Conservation (phyloP, 2,329 filamentous ascomycete species). For the Cordyceps cateniannulata region DNA sequence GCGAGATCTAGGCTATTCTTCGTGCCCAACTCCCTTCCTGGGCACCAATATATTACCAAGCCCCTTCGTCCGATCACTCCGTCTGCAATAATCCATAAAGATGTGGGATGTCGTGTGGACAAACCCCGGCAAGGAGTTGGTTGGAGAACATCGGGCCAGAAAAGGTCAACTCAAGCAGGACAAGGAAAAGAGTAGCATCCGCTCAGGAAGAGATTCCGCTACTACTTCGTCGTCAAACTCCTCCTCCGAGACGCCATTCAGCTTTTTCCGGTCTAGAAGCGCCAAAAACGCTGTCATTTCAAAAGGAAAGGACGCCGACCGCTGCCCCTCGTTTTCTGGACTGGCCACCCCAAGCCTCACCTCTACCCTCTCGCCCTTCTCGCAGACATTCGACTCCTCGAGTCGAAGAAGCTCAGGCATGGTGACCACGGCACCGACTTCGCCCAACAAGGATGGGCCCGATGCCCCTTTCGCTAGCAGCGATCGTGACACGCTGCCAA, state of each 20-base stretch:
- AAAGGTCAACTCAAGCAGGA: slow-evolving; percentile 31
- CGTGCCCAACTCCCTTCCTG: not conserved
- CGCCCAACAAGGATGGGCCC: slow-evolving; percentile 4
- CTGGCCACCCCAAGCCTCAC: slow-evolving; percentile 20
- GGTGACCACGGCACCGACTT: slow-evolving; percentile 10
- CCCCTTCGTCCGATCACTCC: not conserved
- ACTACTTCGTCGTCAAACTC: slow-evolving; percentile 16
- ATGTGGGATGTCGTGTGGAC: slow-evolving; percentile 58
- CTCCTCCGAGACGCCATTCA: slow-evolving; percentile 14
- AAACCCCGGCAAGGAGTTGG: slow-evolving; percentile 45
- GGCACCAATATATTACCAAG: not conserved
- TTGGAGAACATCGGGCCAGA: slow-evolving; percentile 45
- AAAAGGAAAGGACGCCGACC: slow-evolving; percentile 16
- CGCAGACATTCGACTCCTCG: slow-evolving; percentile 19
- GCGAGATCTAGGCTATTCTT: not conserved
- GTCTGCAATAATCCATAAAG: slow-evolving; percentile 11
- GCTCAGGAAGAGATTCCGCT: slow-evolving; percentile 24
- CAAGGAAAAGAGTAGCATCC: slow-evolving; percentile 20
- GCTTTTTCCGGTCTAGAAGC: slow-evolving; percentile 12
- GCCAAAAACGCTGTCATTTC: slow-evolving; percentile 18
- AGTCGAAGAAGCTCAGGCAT: slow-evolving; percentile 21
- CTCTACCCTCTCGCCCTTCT: slow-evolving; percentile 22
- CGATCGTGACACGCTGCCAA: slow-evolving; percentile 3
- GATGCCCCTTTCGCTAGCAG: not conserved
- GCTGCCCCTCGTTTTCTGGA: slow-evolving; percentile 19